Evolutionary conservation across 1,284 basidiomycete genomes (phyloP).

Genomic region (Peniophora sp.): DNA sequence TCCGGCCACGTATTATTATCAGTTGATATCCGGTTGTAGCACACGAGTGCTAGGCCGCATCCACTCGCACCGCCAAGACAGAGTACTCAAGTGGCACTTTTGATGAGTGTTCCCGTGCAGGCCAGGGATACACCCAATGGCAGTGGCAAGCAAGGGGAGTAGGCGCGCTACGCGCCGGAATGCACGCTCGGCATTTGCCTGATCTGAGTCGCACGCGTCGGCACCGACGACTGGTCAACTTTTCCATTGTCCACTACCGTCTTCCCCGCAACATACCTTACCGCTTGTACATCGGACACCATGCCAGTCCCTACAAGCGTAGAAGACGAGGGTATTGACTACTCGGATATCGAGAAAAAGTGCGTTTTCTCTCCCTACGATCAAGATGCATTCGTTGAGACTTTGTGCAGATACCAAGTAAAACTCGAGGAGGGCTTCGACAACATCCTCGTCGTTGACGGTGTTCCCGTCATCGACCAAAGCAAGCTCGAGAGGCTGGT

Average conservation of each 20-base stretch:
- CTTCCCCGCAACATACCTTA: not conserved
- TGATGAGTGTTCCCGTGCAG: too few relatives aligned
- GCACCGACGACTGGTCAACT: too few relatives aligned
- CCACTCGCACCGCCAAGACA: too few relatives aligned
- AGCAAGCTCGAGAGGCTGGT: slow-evolving; percentile 73
- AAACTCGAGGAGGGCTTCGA: slow-evolving; percentile 79
- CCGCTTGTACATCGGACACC: not conserved
- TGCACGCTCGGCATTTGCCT: too few relatives aligned
- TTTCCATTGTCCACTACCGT: not conserved
- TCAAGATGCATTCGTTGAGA: slow-evolving; percentile 8
- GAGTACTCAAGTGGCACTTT: too few relatives aligned
- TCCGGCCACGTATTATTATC: too few relatives aligned
- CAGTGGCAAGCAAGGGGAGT: too few relatives aligned
- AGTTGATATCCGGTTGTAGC: too few relatives aligned
- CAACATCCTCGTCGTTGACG: slow-evolving; percentile 83
- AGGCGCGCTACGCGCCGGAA: too few relatives aligned
- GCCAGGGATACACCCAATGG: too few relatives aligned
- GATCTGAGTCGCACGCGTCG: too few relatives aligned
- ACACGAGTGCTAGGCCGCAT: too few relatives aligned
- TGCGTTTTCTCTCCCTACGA: slow-evolving; percentile 27
- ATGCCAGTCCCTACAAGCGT: slow-evolving; percentile 25
- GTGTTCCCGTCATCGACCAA: slow-evolving; percentile 80
- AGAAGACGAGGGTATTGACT: slow-evolving; percentile 77
- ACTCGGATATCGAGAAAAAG: slow-evolving; percentile 91
- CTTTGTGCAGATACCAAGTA: slow-evolving; percentile 62